Conservation (phyloP, 2,329 filamentous ascomycete species). For the Xenoacremonium recifei region DNA sequence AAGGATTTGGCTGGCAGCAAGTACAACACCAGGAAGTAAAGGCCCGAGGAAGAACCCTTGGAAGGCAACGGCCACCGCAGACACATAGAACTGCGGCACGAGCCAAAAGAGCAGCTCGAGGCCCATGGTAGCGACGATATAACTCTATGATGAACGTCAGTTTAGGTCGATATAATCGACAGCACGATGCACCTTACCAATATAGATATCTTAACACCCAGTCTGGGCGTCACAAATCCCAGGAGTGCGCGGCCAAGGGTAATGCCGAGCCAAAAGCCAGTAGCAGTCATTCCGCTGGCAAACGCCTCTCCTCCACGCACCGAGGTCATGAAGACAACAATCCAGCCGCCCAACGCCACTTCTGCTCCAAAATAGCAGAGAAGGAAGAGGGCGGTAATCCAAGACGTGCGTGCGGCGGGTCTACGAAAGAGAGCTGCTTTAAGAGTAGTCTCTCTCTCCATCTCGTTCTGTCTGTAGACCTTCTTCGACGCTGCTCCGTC, state of each 20-base stretch:
- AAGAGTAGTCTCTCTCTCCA: slow-evolving; percentile 19
- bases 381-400: slow-evolving; percentile 71
- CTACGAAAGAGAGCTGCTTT: slow-evolving; percentile 37
- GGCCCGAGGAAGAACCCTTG: slow-evolving; percentile 81
- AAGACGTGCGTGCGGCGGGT: slow-evolving; percentile 54
- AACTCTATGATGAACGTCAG: slow-evolving; percentile 41
- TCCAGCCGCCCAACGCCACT: slow-evolving; percentile 77
- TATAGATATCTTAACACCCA: slow-evolving; percentile 68
- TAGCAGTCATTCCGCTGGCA: slow-evolving; percentile 70
- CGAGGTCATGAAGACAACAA: slow-evolving; percentile 79
- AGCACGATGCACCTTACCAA: slow-evolving; percentile 20
- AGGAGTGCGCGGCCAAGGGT: slow-evolving; percentile 69
- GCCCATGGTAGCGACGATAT: slow-evolving; percentile 62
- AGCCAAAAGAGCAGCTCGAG: slow-evolving; percentile 79
- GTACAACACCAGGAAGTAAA: slow-evolving; percentile 70
- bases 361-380: slow-evolving; percentile 76
- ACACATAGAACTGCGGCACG: slow-evolving; percentile 74
- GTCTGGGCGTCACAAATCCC: slow-evolving; percentile 68
- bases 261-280: slow-evolving; percentile 80
- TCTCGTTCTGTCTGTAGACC: slow-evolving; percentile 24
- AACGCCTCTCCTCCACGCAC: slow-evolving; percentile 68
- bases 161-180: neutral
- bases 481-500: slow-evolving; percentile 20
- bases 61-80: slow-evolving; percentile 67
- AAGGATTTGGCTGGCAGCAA: slow-evolving; percentile 67